Evolutionary conservation across 805 yeast genomes (phyloP).

Genomic region (Pichia exigua): DNA sequence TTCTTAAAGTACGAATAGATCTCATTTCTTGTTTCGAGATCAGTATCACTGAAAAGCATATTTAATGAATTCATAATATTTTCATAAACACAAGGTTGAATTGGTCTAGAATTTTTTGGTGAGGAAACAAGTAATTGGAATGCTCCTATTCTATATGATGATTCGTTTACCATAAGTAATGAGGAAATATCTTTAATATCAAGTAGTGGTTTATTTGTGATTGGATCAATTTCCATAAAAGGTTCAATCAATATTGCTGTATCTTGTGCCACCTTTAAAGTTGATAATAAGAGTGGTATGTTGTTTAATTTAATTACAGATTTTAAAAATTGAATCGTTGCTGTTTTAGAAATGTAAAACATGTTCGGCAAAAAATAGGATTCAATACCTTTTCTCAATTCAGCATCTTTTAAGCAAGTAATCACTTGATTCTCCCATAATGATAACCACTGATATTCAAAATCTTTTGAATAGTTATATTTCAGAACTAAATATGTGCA

Average conservation of each 20-base stretch:
- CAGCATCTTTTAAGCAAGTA: conserved; percentile 26
- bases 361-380: conserved; percentile 56
- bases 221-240: conserved; percentile 32
- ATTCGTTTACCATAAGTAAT: conserved; percentile 40
- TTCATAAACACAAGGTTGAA: conserved; percentile 38
- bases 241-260: conserved; percentile 45
- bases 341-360: conserved; percentile 42
- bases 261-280: conserved; percentile 59
- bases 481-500: conserved; percentile 37
- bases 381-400: conserved; percentile 40
- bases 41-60: conserved; percentile 52
- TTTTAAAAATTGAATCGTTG: conserved; percentile 27
- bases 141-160: conserved; percentile 39
- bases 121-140: conserved; percentile 56
- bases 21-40: conserved; percentile 61
- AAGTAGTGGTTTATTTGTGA: conserved; percentile 15
- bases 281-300: conserved; percentile 39
- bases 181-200: conserved; percentile 25
- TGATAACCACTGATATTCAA: conserved; percentile 37
- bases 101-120: conserved; percentile 51
- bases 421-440: conserved; percentile 42
- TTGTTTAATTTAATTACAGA: conserved; percentile 16
- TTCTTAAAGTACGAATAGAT: conserved; percentile 54
- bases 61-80: conserved; percentile 38
- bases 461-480: conserved; percentile 19